Evolutionary conservation across 1,284 basidiomycete species (phyloP), one percentile per base, ranked within the genome.

Genomic region (Marasmius oreades): DNA sequence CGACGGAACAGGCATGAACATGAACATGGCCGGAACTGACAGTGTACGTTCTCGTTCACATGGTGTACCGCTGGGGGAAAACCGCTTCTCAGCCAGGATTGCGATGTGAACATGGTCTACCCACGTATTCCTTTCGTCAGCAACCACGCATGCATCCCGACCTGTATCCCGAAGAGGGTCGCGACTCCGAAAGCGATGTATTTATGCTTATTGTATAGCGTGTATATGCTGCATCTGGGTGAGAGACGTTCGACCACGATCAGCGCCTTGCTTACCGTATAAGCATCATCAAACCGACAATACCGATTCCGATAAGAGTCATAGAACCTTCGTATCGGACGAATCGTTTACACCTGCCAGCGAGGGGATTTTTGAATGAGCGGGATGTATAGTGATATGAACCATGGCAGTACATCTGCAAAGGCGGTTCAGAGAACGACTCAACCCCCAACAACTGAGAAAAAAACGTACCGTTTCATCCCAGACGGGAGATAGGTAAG

Each of bases 311-410:
- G 2, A 74, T 69, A 28, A 75, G 64, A 3, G 73, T 77, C 73
- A 76, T 76, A 6, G 69, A 63, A 1, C 79, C 78, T 57, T 79
- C 78, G 53, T 74, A 80, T 1, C 70, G 67, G 1, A 77, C 73
- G 43, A 75, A 77, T 20, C 67, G 67, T 16, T 57, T 23, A 53
- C 75, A 77, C 44, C 74, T 75, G 28, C 23, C 33, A 20, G 5
- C 4, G 23, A 22, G 33, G 5, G 10, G 5, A 10, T 31, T 4
- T 31, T 18, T 43, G 26, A 31, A 22, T 20, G 8, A 26, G 57
- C 47, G 23, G 66, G 59, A 43, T 55, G 55, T 31, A 63, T 16
- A 14, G 2, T 31, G 10, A 31, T 31, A 20, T 18, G 26, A 33
- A 33, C 8, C 26, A 33, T n/a, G 26, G 26, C 16, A 22, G 10